Base-by-base conservation (phyloP, 805 yeast genomes). In the Kodamaea lidongshanica region DNA sequence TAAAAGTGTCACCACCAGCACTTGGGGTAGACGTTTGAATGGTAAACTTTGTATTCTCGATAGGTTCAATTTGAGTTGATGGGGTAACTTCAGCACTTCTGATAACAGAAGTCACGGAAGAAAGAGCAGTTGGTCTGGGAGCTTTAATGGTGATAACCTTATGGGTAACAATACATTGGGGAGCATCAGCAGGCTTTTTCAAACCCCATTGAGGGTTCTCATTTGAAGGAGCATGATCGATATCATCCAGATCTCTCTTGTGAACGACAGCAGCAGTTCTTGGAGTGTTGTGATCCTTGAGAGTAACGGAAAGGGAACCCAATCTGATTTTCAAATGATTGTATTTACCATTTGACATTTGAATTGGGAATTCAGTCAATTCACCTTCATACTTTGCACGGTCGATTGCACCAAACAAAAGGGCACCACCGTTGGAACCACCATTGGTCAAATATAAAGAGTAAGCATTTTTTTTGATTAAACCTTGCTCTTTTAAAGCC, bases 321-420 rank as follows among this genome's bases (percentile, higher is more conserved):
- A 52, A 46, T 2, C 46, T 48, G 23, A 52, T 41, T 23, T 42
- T 42, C 23, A 46, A 40, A 30, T 41, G 38, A 10, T 20, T 28
- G 18, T 40, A 37, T 4, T 38, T 13, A 16, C 43, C 45, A 16
- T 40, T 30, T 2, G n/a, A 12, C 19, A 16, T 19, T 9, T 23
- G 41, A 11, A 65, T 38, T 3, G 55, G 58, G 27, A 64, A 39
- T 2, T 56, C 42, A 13, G 39, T 41, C 38, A 67, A 45, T 3
- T 44, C 48, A 12, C 86, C 87, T 0, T 54, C 32, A 49, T 72
- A 78, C 53, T 79, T 79, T 21, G 72, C 65, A 36, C 68, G 71
- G 45, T 81, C 89, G 16, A 77, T 67, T 17, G 79, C 92, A 27
- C 92, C 89, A 58, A 82, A 82, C 28, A 81, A 50, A 12, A 81